Evolutionary conservation across 2,329 filamentous ascomycete genomes (phyloP).

Genomic region (Trichoderma aggressivum): DNA sequence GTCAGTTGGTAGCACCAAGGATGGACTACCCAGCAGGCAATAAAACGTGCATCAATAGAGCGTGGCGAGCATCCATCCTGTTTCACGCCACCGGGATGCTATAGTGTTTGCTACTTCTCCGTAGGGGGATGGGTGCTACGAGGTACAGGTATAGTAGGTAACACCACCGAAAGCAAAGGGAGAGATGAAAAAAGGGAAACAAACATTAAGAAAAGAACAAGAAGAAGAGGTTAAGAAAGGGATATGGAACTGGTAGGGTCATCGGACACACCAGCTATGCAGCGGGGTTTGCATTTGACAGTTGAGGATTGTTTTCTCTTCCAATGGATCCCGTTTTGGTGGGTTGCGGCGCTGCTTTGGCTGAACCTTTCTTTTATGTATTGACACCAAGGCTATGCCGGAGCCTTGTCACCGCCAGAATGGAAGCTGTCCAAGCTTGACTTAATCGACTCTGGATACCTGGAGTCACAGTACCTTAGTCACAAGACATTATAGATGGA

Average conservation of each 20-base stretch:
- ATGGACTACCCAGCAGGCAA: neutral
- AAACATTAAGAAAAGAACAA: neutral
- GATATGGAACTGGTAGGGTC: neutral
- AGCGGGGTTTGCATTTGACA: neutral
- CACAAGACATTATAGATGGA: neutral
- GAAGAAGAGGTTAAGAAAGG: neutral
- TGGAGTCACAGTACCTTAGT: neutral
- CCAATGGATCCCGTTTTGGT: neutral
- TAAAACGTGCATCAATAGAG: constrained; percentile 1
- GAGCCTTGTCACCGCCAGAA: neutral
- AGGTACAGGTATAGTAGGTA: neutral
- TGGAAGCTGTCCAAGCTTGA: neutral
- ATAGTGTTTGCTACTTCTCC: neutral
- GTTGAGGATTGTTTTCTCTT: neutral
- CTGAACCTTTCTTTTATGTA: neutral
- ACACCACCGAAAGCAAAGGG: neutral
- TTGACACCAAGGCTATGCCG: neutral
- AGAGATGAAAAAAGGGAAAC: neutral
- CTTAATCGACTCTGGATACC: neutral
- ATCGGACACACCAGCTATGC: neutral
- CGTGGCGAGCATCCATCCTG: neutral
- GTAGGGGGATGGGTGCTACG: neutral
- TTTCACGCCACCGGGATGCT: neutral
- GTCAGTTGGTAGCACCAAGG: neutral
- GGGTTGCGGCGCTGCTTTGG: neutral